A percentile compares a stretch with the other conserved stretches of the same genome.
Conservation (phyloP, 352 stramenopile genomes). For the Nothophytophthora sp. region DNA sequence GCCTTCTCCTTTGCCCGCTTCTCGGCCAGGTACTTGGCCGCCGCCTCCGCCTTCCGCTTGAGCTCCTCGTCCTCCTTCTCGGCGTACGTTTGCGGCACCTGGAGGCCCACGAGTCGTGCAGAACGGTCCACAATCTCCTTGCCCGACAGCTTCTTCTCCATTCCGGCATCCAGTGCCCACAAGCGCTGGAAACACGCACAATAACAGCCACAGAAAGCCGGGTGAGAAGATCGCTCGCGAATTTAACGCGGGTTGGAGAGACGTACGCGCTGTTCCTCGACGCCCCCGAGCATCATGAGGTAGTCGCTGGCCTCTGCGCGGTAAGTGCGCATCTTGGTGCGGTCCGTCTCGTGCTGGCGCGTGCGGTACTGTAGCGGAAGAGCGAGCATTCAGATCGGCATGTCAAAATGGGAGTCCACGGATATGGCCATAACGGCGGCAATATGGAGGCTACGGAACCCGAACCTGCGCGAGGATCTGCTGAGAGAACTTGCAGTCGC, state of each 20-base stretch:
- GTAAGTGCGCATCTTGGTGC: constrained; percentile 67
- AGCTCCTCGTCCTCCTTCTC: constrained; percentile 46
- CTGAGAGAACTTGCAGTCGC: constrained; percentile 70
- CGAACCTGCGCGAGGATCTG: constrained; percentile 71
- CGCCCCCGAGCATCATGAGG: constrained; percentile 63
- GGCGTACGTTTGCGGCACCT: constrained; percentile 76
- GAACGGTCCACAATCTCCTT: constrained; percentile 81
- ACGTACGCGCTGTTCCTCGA: constrained; percentile 77
- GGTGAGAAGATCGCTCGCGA: neutral
- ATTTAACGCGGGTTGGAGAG: too few species aligned
- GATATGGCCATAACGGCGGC: neutral
- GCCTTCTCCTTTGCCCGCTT: constrained; percentile 48
- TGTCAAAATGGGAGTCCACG: constrained; percentile 13
- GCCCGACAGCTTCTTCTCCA: constrained; percentile 64
- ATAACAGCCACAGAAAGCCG: constrained; percentile 1
- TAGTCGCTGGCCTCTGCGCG: constrained; percentile 74
- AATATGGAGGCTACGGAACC: neutral
- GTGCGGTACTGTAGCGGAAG: constrained; percentile 57
- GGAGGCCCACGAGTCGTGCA: constrained; percentile 70
- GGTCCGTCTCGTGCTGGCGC: constrained; percentile 75
- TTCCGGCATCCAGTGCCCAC: constrained; percentile 72
- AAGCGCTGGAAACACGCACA: constrained; percentile 40
- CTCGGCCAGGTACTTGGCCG: constrained; percentile 55
- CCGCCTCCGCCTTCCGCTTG: constrained; percentile 33
- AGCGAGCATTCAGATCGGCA: constrained; percentile 1